Base-by-base conservation (phyloP, 2,329 filamentous ascomycete genomes). In the Alternaria alternata region DNA sequence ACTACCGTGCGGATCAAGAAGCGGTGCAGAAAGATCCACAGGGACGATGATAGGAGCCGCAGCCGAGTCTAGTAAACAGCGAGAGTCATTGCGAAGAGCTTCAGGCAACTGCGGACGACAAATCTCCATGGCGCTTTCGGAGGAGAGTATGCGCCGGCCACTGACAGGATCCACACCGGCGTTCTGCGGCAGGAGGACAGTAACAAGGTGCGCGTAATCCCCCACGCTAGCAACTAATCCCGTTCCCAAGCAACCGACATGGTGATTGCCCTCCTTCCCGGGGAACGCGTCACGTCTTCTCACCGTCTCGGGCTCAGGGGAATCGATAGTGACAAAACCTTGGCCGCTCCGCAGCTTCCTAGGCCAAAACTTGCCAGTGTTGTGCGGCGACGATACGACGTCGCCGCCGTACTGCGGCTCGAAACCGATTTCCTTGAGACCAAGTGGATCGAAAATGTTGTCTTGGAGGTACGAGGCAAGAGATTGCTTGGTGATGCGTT, bases 291-390 rank as follows among this genome's bases (percentile, higher is more conserved):
- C 32, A 14, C 5, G 1, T 36, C 32, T 14, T 36, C 5, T 36
- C 12, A 16, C 32, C 1, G 12, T 16, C 0, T 36, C 14, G 1
- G 32, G 32, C 5, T 36, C 14, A 2, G 32, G 12, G 12, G 32
- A 0, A 36, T 36, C 32, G 14, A 36, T 36, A 4, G 0, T 36
- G 14, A 36, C 14, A 16, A 36, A 36, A 7, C 14, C 32, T 16
- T 12, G 0, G 3, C 32, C 32, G 1, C 5, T 14, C 5, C 32
- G 32, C 32, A 36, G 6, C 32, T 36, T 36, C 32, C 78, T 83
- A 0, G 86, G 86, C 57, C 88, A 79, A 81, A 89, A 86, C 6
- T 46, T 55, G 0, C 54, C 63, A 4, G 54, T 18, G 7, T 63
- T 66, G 5, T 49, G 47, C 3, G 48, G 26, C 2, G 32, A 38